Evolutionary conservation across 768 basidiomycete genomes (phyloP).

Genomic region (Auricularia auricula-judae): DNA sequence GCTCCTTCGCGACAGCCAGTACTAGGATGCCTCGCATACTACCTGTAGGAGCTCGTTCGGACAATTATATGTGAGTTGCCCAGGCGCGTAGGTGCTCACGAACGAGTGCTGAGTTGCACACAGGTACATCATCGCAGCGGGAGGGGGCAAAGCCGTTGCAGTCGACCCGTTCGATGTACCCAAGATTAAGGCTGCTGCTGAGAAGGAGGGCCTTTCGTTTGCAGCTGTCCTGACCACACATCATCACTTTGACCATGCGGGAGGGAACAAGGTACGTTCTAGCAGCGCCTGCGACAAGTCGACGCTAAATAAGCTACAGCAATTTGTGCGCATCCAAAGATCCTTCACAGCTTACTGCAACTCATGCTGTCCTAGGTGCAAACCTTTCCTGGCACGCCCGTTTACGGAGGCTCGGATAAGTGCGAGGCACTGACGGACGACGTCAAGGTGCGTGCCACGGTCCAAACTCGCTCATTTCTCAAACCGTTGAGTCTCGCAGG

Average conservation of each 20-base stretch:
- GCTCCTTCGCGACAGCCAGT: not conserved
- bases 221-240: slow-evolving; percentile 81
- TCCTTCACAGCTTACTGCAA: no score
- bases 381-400: slow-evolving; percentile 33
- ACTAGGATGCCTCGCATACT: slow-evolving; percentile 53
- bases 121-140: slow-evolving; percentile 45
- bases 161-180: slow-evolving; percentile 73
- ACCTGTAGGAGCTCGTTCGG: slow-evolving; percentile 65
- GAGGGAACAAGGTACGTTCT: slow-evolving; percentile 62
- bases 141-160: slow-evolving; percentile 56
- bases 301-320: slow-evolving; percentile 10
- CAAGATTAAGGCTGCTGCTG: slow-evolving; percentile 54
- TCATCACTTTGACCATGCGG: slow-evolving; percentile 83
- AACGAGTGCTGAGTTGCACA: not conserved
- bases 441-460: slow-evolving; percentile 76
- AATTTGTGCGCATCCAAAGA: slow-evolving; percentile 15
- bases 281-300: not conserved
- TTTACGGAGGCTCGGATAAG: slow-evolving; percentile 74
- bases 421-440: slow-evolving; percentile 56
- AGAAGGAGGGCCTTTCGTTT: slow-evolving; percentile 49
- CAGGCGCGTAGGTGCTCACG: slow-evolving; percentile 1
- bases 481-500: slow-evolving; percentile 9
- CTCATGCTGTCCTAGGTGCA: not conserved
- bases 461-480: no score
- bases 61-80: slow-evolving; percentile 74